phyloP scores from a whole-genome alignment of 208 protist species.

The Leishmania gerbilli region DNA sequence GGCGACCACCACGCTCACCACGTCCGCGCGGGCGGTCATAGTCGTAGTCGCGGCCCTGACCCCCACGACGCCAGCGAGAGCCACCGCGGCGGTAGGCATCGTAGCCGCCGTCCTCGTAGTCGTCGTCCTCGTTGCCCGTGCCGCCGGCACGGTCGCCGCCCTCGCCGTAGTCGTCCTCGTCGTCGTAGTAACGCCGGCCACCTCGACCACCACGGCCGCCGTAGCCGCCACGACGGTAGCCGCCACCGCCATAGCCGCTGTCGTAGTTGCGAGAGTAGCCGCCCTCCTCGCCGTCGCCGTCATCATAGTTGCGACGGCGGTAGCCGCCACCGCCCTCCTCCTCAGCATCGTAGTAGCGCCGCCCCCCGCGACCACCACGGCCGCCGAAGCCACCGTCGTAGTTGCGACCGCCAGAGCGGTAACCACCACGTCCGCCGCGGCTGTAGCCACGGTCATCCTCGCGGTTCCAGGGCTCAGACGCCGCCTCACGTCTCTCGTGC shows the following conservation, averaged over 20 bases:
- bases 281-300: constrained; percentile 22
- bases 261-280: constrained; percentile 16
- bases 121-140: constrained; percentile 11
- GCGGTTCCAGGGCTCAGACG: constrained; percentile 15
- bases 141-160: constrained; percentile 9
- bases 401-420: constrained; percentile 24
- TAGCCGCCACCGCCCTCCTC: constrained; percentile 13
- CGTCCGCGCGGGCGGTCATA: constrained; percentile 22
- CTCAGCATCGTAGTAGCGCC: constrained; percentile 32
- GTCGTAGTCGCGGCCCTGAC: constrained; percentile 24
- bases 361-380: constrained; percentile 25
- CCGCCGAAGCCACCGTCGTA: constrained; percentile 11
- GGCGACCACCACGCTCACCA: constrained; percentile 14
- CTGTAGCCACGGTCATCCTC: constrained; percentile 31
- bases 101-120: constrained; percentile 2
- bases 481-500: constrained; percentile 17
- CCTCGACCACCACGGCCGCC: constrained; percentile 25
- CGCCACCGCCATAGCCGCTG: constrained; percentile 31
- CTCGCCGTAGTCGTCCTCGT: constrained; percentile 14
- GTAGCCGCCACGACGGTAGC: constrained; percentile 29
- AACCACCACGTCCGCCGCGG: constrained; percentile 19
- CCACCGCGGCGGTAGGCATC: constrained; percentile 7
- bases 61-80: constrained; percentile 14
- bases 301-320: constrained; percentile 8
- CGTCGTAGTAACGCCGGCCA: constrained; percentile 30